A percentile compares a stretch with the other conserved stretches of the same genome.
These are phyloP conservation scores for Leucosporidium scottii DNA, from an alignment of 768 basidiomycete species.

Conservation along the genomic window DNA sequence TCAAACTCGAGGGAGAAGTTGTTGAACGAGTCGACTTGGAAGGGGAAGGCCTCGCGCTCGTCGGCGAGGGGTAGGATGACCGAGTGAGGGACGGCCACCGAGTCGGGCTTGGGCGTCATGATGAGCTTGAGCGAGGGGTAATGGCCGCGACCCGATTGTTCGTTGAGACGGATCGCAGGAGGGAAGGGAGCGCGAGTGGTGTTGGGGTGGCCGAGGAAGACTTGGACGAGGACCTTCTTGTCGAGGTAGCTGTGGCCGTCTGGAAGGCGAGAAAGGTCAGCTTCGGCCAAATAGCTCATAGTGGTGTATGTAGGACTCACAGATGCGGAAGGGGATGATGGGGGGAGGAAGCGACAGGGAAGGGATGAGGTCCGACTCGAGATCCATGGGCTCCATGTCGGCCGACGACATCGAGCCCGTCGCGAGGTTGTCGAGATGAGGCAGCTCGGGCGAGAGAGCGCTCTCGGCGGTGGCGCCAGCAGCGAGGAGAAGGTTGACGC, in stretches of 20 bases:
- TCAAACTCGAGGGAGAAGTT: constrained; percentile 81
- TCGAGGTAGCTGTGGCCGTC: constrained; percentile 92
- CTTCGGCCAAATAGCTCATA: not conserved
- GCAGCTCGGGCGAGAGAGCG: not conserved
- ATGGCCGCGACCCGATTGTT: constrained; percentile 41
- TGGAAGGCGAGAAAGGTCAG: not conserved
- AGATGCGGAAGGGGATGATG: constrained; percentile 94
- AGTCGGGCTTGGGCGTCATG: constrained; percentile 79
- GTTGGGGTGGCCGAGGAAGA: constrained; percentile 66
- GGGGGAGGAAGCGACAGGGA: constrained; percentile 92
- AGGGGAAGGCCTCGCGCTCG: constrained; percentile 64
- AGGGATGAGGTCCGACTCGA: constrained; percentile 81
- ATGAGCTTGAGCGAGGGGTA: constrained; percentile 76
- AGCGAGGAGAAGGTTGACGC: constrained; percentile 56
- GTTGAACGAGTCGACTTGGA: constrained; percentile 71
- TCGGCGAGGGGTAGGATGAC: constrained; percentile 76
- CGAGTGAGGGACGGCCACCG: constrained; percentile 76
- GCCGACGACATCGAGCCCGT: constrained; percentile 36
- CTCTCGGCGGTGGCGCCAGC: constrained; percentile 36
- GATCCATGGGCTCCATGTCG: constrained; percentile 50
- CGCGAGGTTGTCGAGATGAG: constrained; percentile 4
- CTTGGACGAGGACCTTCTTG: constrained; percentile 72
- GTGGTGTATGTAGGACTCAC: not conserved
- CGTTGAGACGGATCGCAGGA: constrained; percentile 49
- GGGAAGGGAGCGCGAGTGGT: constrained; percentile 43